Conservation (phyloP, 768 basidiomycete genomes). For the Lentinula sp. region DNA sequence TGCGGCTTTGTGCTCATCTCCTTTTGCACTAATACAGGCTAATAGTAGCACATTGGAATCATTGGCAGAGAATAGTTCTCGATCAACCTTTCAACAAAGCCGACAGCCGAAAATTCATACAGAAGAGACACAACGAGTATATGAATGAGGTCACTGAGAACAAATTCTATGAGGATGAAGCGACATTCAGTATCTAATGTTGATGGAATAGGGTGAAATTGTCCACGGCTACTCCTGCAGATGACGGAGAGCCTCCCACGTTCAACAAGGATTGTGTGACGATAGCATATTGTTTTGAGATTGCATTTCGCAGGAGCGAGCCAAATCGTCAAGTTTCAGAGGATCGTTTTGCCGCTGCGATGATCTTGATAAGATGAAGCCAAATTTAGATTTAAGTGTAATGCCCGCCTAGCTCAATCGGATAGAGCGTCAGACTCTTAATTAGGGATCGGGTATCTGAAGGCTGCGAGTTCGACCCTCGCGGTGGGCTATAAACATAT, state of each 20-base stretch:
- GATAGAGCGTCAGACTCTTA: constrained; percentile 64
- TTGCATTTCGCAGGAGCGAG: too few species aligned
- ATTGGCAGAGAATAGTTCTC: constrained; percentile 14
- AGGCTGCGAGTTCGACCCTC: constrained; percentile 85
- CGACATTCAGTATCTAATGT: neutral
- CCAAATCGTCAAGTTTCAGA: too few species aligned
- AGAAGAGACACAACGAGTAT: constrained; percentile 36
- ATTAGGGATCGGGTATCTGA: constrained; percentile 40
- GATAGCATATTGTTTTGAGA: neutral
- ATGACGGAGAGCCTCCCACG: neutral
- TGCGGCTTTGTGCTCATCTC: constrained; percentile 34
- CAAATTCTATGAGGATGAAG: neutral
- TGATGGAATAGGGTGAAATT: neutral
- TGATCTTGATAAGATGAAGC: neutral
- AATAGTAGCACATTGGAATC: constrained; percentile 37
- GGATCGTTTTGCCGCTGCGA: neutral
- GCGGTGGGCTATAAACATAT: constrained; percentile 75
- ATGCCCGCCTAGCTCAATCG: constrained; percentile 60
- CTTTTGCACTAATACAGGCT: constrained; percentile 38
- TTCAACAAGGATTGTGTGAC: neutral
- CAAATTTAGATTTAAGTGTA: neutral
- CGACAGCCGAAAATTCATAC: constrained; percentile 46
- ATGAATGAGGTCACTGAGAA: constrained; percentile 23
- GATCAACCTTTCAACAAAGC: constrained; percentile 19
- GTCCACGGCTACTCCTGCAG: neutral